Base-by-base conservation (phyloP, 805 yeast genomes). In the Suhomyces faveliae region DNA sequence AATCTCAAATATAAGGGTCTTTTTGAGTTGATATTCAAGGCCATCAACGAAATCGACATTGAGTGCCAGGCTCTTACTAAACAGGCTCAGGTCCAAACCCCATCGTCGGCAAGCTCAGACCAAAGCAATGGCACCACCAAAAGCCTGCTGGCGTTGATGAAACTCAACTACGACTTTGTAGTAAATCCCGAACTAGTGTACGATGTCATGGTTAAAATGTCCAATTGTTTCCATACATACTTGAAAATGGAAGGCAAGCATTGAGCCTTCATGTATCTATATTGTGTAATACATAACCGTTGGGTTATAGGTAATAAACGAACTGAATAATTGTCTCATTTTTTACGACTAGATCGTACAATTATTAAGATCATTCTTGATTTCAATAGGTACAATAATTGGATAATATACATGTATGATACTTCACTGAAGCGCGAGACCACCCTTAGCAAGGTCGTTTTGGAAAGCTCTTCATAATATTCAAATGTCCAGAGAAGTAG, bases 131-230 rank as follows among this genome's bases (percentile, higher is more conserved):
- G 33, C 15, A 19, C 19, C 13, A 9, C 39, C 13, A 12, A 19
- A n/a, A 13, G n/a, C 15, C 17, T 25, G 5, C 33, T 35, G 27
- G 13, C 43, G 4, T 52, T 67, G 23, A 44, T 67, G n/a, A 70
- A 67, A 49, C 64, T 71, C 49, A 69, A 70, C 51, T 70, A 68
- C 44, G 77, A 71, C 49, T 71, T 67, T 46, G 62, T 71, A 46
- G 60, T 69, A 22, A 61, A 62, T 33, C 47, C 61, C 9, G 44
- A 48, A 11, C 45, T 62, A 23, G 56, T 69, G 30, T 60, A 64
- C 39, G 61, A 63, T 21, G 57, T 70, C 35, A 62, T 71, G 67
- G 47, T 51, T 5, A 61, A 61, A 42, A 62, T 71, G 12, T 58
- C 68, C 4, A 59, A 64, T 21, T 59, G 66, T 38, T 69, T 68